Conservation (phyloP, 768 basidiomycete genomes). For the Hygrocybe coccinea region DNA sequence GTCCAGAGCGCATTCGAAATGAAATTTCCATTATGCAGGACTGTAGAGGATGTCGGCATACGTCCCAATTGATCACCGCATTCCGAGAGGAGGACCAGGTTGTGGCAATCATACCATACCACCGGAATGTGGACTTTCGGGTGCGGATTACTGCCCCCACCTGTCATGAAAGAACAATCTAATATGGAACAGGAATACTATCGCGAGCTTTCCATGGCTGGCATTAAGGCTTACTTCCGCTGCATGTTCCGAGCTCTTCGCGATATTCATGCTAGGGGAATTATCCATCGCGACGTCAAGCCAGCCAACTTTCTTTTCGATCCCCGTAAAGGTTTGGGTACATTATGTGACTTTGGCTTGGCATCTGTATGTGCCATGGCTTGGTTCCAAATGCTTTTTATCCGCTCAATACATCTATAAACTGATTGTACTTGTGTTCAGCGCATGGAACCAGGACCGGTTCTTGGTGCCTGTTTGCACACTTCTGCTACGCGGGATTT, state of each 20-base stretch:
- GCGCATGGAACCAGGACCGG: slow-evolving; percentile 48
- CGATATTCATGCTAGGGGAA: slow-evolving; percentile 78
- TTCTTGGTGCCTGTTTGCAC: slow-evolving; percentile 69
- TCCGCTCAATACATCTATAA: not conserved
- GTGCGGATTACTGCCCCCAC: slow-evolving; percentile 43
- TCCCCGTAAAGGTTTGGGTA: slow-evolving; percentile 74
- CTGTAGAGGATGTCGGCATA: slow-evolving; percentile 77
- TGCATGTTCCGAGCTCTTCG: slow-evolving; percentile 87
- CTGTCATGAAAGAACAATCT: not conserved
- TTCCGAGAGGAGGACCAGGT: slow-evolving; percentile 90
- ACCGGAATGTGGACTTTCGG: slow-evolving; percentile 87
- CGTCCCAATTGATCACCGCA: slow-evolving; percentile 91
- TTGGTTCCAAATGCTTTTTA: not conserved
- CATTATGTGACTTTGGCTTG: slow-evolving; percentile 91
- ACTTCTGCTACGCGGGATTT: slow-evolving; percentile 52
- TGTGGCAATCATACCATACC: slow-evolving; percentile 90
- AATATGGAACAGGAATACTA: slow-evolving; percentile 62
- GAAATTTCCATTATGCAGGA: slow-evolving; percentile 89
- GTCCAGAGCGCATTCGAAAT: slow-evolving; percentile 86
- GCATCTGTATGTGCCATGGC: slow-evolving; percentile 67
- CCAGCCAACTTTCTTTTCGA: slow-evolving; percentile 97
- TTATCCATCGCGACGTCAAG: slow-evolving; percentile 97
- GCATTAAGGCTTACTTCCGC: slow-evolving; percentile 82
- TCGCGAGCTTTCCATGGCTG: slow-evolving; percentile 62
- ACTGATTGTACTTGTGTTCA: no score